Percentiles rank a stretch among this genome's conserved stretches.
phyloP scores from a whole-genome alignment of 495 filamentous ascomycete species.

The Trichoderma virens region DNA sequence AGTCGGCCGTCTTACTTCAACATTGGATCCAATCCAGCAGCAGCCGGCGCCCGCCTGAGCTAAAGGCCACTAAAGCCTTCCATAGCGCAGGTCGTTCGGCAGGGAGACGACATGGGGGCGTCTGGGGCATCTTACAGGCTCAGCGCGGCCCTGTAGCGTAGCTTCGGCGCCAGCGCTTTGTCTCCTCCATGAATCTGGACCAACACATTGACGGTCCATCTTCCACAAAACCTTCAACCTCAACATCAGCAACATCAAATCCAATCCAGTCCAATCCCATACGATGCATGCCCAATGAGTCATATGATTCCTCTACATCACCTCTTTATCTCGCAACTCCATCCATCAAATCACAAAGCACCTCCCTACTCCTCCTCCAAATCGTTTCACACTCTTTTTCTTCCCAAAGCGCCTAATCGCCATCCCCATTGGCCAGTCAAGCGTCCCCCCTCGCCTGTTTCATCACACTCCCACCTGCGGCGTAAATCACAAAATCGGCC shows the following conservation, averaged over 20 bases:
- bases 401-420: conserved; percentile 8
- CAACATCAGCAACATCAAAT: neutral
- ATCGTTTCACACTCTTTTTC: neutral
- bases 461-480: neutral
- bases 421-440: conserved; percentile 12
- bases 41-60: neutral
- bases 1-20: too few species aligned
- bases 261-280: neutral
- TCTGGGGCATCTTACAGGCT: neutral
- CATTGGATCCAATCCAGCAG: neutral
- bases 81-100: neutral
- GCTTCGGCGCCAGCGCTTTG: too few species aligned
- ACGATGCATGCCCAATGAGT: too few species aligned
- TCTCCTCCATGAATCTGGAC: too few species aligned
- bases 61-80: neutral
- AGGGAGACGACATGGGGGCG: neutral
- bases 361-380: neutral
- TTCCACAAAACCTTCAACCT: too few species aligned
- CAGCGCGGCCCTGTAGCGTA: too few species aligned
- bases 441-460: conserved; percentile 16
- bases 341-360: too few species aligned
- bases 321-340: too few species aligned
- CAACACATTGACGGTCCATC: too few species aligned
- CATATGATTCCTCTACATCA: too few species aligned
- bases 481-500: neutral